These are phyloP conservation scores for Hymenotorrendiella dingleyae DNA, from an alignment of 2,329 filamentous ascomycete genomes.

Conservation along the genomic window DNA sequence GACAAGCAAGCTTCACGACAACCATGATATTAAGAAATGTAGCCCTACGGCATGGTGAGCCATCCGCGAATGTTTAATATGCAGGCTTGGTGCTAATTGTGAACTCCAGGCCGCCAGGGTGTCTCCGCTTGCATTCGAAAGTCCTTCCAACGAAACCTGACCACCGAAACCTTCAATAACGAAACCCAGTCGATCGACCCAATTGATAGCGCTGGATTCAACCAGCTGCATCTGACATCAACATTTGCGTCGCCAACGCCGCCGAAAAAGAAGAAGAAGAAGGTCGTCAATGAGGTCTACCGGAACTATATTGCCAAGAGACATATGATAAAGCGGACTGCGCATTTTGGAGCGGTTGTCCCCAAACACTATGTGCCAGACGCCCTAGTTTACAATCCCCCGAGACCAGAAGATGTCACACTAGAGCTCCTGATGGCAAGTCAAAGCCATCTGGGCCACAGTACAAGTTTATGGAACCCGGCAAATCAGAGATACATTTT, in stretches of 20 bases:
- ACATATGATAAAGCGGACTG: slow-evolving; percentile 40
- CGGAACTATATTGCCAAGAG: slow-evolving; percentile 22
- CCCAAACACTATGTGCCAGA: slow-evolving; percentile 58
- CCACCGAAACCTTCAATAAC: slow-evolving; percentile 21
- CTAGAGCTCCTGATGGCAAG: slow-evolving; percentile 86
- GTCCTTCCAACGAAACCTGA: slow-evolving; percentile 36
- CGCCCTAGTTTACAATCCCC: slow-evolving; percentile 65
- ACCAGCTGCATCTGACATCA: slow-evolving; percentile 20
- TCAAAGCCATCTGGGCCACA: slow-evolving; percentile 85
- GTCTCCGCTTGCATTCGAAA: slow-evolving; percentile 39
- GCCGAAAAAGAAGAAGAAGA: slow-evolving; percentile 2
- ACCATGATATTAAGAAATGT: slow-evolving; percentile 53
- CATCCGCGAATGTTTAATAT: neutral
- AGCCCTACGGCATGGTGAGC: slow-evolving; percentile 48
- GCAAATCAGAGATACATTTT: slow-evolving; percentile 91
- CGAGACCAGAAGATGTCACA: slow-evolving; percentile 71
- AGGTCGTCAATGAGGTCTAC: slow-evolving; percentile 12
- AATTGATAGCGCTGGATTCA: slow-evolving; percentile 16
- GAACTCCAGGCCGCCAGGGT: slow-evolving; percentile 44
- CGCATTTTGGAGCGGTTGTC: slow-evolving; percentile 43
- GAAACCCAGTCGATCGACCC: slow-evolving; percentile 14
- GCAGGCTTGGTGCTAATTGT: slow-evolving; percentile 16
- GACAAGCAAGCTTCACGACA: slow-evolving; percentile 19
- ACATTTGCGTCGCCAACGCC: slow-evolving; percentile 23
- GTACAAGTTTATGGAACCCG: slow-evolving; percentile 89